These are phyloP conservation scores for Pyrenopolyporus hunteri DNA, from an alignment of 495 filamentous ascomycete genomes.

Conservation along the genomic window DNA sequence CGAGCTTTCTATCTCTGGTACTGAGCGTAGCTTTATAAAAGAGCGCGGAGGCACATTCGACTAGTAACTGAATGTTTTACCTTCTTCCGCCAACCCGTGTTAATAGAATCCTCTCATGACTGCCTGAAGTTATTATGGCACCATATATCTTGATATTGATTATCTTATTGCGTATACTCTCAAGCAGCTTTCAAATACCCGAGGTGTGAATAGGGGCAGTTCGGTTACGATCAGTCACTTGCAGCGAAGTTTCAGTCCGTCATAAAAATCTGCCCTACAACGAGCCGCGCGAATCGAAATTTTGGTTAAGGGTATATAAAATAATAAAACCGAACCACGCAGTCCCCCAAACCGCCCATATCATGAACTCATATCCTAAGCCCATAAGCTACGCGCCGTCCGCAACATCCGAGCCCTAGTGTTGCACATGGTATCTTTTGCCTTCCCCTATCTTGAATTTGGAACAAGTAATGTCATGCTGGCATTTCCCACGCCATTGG, in stretches of 20 bases:
- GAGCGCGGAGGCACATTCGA: slow-evolving; percentile 20
- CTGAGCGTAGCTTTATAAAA: background rate
- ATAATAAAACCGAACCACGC: no score
- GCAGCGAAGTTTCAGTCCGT: background rate
- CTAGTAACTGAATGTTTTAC: slow-evolving; percentile 38
- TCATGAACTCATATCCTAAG: no score
- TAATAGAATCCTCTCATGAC: no score
- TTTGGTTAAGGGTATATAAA: background rate
- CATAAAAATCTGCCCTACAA: background rate
- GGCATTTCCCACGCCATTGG: slow-evolving; percentile 14
- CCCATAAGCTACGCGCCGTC: no score
- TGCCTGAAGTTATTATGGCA: no score
- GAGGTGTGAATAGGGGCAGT: no score
- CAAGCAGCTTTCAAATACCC: no score
- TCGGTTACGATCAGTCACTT: no score
- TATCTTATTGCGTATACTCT: no score
- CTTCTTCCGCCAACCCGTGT: slow-evolving; percentile 34
- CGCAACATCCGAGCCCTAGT: background rate
- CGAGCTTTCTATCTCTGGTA: slow-evolving; percentile 1
- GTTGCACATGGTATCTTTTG: background rate
- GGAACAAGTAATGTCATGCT: background rate
- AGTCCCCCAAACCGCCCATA: no score
- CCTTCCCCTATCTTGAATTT: background rate
- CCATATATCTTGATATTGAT: no score
- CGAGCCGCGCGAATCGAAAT: no score